Evolutionary conservation across 2,329 filamentous ascomycete species (phyloP).

Genomic region (Aaosphaeria arxii): DNA sequence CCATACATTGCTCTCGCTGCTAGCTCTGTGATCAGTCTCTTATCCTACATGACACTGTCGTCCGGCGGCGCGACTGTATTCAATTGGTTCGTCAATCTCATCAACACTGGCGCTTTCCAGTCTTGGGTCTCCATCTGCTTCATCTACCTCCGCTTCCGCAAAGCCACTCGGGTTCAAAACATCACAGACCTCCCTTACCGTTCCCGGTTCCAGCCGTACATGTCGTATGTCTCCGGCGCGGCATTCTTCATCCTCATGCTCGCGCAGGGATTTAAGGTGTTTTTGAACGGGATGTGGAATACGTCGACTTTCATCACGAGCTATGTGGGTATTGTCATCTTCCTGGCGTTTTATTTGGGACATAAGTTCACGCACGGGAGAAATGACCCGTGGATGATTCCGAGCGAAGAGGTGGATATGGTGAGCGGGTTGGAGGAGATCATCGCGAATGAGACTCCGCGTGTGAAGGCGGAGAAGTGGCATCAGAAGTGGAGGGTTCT

Average conservation of each 20-base stretch:
- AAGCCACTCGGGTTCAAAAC: constrained; percentile 45
- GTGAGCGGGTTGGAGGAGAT: neutral
- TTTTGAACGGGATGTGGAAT: constrained; percentile 44
- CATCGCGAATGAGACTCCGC: neutral
- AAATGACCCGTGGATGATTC: neutral
- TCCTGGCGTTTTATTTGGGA: constrained; percentile 44
- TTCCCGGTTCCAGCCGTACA: neutral
- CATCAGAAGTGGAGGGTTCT: neutral
- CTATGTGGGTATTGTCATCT: constrained; percentile 45
- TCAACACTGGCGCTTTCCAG: constrained; percentile 55
- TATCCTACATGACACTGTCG: constrained; percentile 51
- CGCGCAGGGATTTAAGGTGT: constrained; percentile 55
- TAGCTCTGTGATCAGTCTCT: constrained; percentile 40
- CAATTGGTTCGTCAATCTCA: constrained; percentile 69
- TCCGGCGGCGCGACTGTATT: constrained; percentile 52
- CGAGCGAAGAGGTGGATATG: neutral
- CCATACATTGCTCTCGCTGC: constrained; percentile 38
- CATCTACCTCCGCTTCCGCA: constrained; percentile 58
- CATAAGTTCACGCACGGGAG: neutral
- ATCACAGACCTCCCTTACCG: constrained; percentile 41
- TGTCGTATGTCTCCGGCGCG: constrained; percentile 27
- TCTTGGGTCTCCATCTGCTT: constrained; percentile 55
- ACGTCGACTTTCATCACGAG: constrained; percentile 45
- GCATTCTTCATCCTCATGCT: constrained; percentile 55
- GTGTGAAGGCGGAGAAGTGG: neutral